Evolutionary conservation across 306 rosid genomes (phyloP), one percentile per base, ranked within the genome.

Genomic region (Cucumis melo): DNA sequence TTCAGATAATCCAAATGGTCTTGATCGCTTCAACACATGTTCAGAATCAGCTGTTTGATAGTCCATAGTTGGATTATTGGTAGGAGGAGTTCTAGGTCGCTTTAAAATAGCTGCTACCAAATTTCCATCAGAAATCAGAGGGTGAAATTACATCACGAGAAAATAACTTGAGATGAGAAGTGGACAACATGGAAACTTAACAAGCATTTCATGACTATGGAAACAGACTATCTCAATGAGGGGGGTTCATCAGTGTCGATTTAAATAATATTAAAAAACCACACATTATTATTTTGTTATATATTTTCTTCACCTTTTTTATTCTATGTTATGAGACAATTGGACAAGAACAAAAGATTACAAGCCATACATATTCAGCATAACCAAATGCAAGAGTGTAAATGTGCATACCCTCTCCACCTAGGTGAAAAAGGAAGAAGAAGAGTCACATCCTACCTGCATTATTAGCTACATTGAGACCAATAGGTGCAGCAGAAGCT

Each of bases 11-110:
- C 96, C 96, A 56, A 95, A 92, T 72, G 97, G 93, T 82, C 96
- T 90, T 78, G 98, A 80, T 86, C 98, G 87, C 95, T 95, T 95
- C 85, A 95, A 57, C 75, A 89, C 96, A 79, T 87, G 92, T 75
- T 95, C 99, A 83, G 97, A 92, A 87, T 95, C 99, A 53, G 99
- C 97, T 73, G 97, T 89, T 89, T 92, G 99, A 88, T 92, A 92
- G 85, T 95, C 99, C 90, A 95, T 87, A 73, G 91, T 85, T 39
- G 97, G 91, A 85, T 89, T 95, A 78, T 89, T 88, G 77, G 90
- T 85, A 70, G 98, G 97, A 84, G 97, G 98, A 83, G 99, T 92
- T 87, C 99, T 90, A 78, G 99, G 98, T 74, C 96, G 97, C 96
- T 95, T 95, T 85, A 91, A 81, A 62, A 89, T 81, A 73, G 98